phyloP scores from a whole-genome alignment of 1,284 basidiomycete genomes.

The Melanopsichium pennsylvanicum region DNA sequence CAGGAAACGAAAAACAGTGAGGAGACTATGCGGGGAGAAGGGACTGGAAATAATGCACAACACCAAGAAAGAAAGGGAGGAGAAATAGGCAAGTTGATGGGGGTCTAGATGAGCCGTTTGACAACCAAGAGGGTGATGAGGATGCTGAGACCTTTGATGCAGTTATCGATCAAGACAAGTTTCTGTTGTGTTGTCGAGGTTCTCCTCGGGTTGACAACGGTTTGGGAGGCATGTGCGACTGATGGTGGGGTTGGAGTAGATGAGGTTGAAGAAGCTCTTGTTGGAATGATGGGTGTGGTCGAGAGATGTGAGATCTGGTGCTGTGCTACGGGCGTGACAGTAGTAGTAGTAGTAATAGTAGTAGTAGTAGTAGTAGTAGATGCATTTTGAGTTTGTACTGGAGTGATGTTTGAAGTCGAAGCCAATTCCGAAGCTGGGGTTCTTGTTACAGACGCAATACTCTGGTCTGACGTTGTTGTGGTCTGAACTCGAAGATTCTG shows the following conservation, averaged over 20 bases:
- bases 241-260: neutral
- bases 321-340: too few species aligned
- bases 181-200: slow-evolving; percentile 22
- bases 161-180: slow-evolving; percentile 33
- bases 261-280: slow-evolving; percentile 3
- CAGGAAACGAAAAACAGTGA: neutral
- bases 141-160: slow-evolving; percentile 36
- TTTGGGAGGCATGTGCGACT: neutral
- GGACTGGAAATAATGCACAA: neutral
- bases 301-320: neutral
- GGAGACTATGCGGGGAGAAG: slow-evolving; percentile 1
- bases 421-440: too few species aligned
- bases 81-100: neutral
- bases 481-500: too few species aligned
- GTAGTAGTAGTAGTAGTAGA: too few species aligned
- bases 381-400: too few species aligned
- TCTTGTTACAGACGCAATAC: too few species aligned
- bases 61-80: neutral
- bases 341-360: too few species aligned
- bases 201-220: neutral
- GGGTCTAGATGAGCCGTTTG: slow-evolving; percentile 34
- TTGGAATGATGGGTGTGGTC: neutral
- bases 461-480: too few species aligned
- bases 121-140: slow-evolving; percentile 39
- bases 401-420: too few species aligned